These are phyloP conservation scores for Raffaelea deltoideospora DNA, from an alignment of 2,329 filamentous ascomycete species.

Conservation along the genomic window DNA sequence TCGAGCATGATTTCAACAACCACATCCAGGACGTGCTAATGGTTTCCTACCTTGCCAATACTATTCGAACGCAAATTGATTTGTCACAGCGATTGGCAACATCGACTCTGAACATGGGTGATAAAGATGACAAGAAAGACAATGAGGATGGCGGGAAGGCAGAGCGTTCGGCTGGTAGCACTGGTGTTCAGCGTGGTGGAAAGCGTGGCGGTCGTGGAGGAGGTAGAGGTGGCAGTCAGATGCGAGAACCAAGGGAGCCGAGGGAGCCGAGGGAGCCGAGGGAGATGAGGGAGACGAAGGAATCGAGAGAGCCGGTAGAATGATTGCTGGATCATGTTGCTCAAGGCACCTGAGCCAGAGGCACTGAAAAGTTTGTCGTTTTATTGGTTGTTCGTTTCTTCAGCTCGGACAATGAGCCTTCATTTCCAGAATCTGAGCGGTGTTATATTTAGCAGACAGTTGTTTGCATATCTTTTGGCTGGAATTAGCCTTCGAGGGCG, in stretches of 20 bases:
- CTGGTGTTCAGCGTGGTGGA: slow-evolving; percentile 22
- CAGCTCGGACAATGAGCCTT: no score
- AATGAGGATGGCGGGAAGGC: slow-evolving; percentile 22
- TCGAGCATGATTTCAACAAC: slow-evolving; percentile 98
- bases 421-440: no score
- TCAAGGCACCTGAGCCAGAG: no score
- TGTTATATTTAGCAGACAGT: no score
- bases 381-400: no score
- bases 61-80: slow-evolving; percentile 96
- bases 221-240: slow-evolving; percentile 28
- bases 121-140: slow-evolving; percentile 26
- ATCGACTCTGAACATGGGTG: slow-evolving; percentile 38
- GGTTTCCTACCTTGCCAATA: slow-evolving; percentile 96
- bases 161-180: slow-evolving; percentile 27
- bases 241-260: slow-evolving; percentile 32
- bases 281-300: slow-evolving; percentile 1
- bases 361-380: no score
- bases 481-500: no score
- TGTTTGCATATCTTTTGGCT: no score
- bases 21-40: slow-evolving; percentile 98
- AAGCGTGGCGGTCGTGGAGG: slow-evolving; percentile 29
- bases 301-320: slow-evolving; percentile 23
- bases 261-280: slow-evolving; percentile 29
- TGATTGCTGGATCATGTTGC: no score
- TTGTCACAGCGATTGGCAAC: slow-evolving; percentile 87